These are phyloP conservation scores for Colletotrichum siamense DNA, from an alignment of 2,329 filamentous ascomycete species.

Conservation along the genomic window DNA sequence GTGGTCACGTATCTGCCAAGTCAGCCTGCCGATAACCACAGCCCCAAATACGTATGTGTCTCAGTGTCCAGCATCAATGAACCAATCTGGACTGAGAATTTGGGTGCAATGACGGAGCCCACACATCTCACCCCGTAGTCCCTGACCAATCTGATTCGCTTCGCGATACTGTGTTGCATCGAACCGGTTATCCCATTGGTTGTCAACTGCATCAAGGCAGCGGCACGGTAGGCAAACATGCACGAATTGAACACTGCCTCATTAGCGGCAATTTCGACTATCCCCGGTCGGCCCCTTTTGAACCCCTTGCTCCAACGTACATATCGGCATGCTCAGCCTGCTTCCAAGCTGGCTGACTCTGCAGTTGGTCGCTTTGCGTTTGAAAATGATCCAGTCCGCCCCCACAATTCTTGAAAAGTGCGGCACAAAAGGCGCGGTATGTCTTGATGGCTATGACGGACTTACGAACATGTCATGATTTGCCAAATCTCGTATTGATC, in stretches of 20 bases:
- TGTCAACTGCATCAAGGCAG: not conserved
- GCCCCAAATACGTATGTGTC: not conserved
- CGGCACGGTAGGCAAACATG: not conserved
- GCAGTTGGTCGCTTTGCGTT: not conserved
- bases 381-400: not conserved
- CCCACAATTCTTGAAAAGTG: not conserved
- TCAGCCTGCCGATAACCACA: not conserved
- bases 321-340: not conserved
- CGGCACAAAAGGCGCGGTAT: not conserved
- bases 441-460: not conserved
- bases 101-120: not conserved
- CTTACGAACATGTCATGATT: not conserved
- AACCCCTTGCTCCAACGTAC: not conserved
- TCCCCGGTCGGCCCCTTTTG: not conserved
- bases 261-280: fast-evolving
- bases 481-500: not conserved
- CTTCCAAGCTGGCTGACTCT: fast-evolving
- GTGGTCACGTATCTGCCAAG: not conserved
- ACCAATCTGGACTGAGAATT: not conserved
- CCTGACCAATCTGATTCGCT: not conserved
- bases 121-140: not conserved
- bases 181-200: not conserved
- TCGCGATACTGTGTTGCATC: fast-evolving
- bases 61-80: not conserved
- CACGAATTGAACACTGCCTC: not conserved